A percentile compares a stretch with the other conserved stretches of the same genome.
Conservation (phyloP, 1,284 basidiomycete genomes). For the Sphagnurus paluster region DNA sequence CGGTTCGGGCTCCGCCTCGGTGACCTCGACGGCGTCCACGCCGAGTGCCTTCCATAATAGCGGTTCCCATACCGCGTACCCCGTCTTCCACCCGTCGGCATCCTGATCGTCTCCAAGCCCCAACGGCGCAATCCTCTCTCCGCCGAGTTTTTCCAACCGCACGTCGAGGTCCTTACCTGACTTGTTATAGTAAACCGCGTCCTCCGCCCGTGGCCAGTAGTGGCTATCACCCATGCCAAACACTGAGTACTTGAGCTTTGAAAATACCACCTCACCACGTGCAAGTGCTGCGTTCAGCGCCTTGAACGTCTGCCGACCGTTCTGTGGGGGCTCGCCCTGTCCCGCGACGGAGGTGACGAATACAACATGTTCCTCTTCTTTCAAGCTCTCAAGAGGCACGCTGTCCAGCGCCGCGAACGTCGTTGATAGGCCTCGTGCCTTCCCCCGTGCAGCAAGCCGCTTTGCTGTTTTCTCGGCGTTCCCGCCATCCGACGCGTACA, state of each 20-base stretch:
- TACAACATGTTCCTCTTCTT: conserved; percentile 76
- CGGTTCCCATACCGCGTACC: conserved; percentile 95
- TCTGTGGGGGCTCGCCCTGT: conserved; percentile 97
- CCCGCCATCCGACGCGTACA: conserved; percentile 95
- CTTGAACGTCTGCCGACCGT: conserved; percentile 91
- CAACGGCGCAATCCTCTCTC: conserved; percentile 67
- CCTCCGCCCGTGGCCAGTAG: conserved; percentile 98
- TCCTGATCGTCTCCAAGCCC: conserved; percentile 98
- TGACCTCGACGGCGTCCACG: conserved; percentile 88
- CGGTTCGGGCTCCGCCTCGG: conserved; percentile 91
- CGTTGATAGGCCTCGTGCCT: conserved; percentile 82
- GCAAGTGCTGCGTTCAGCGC: conserved; percentile 70
- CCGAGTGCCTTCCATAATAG: conserved; percentile 93
- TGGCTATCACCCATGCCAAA: conserved; percentile 98
- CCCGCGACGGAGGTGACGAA: conserved; percentile 98
- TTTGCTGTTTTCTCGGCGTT: conserved; percentile 96
- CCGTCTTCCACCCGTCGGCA: conserved; percentile 94
- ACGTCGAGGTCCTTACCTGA: conserved; percentile 89
- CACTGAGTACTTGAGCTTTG: conserved; percentile 76
- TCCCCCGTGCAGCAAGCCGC: conserved; percentile 81
- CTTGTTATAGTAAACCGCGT: conserved; percentile 98
- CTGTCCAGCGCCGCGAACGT: conserved; percentile 78
- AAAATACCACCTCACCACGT: conserved; percentile 54
- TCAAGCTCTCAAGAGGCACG: conserved; percentile 74
- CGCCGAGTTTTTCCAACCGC: conserved; percentile 77